Conservation (phyloP, 805 yeast genomes). For the Wickerhamiella sergipiensis region DNA sequence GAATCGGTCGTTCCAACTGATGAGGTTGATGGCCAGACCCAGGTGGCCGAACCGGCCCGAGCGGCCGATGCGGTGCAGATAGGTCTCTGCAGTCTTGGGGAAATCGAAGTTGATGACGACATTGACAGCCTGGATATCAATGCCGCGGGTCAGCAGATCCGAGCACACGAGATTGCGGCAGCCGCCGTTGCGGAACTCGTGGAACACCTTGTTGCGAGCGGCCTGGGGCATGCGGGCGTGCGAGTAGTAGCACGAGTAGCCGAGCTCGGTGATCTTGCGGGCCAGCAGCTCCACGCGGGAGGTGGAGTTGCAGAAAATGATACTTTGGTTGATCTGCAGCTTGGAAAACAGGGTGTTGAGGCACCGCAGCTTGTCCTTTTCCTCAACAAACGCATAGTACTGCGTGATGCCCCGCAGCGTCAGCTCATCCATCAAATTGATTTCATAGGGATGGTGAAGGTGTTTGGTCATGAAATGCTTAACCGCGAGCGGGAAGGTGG, state of each 20-base stretch:
- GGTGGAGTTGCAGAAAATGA: constrained; percentile 94
- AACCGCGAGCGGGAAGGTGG: constrained; percentile 92
- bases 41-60: constrained; percentile 97
- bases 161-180: constrained; percentile 96
- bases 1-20: constrained; percentile 94
- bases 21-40: constrained; percentile 92
- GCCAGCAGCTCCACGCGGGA: constrained; percentile 92
- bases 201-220: constrained; percentile 95
- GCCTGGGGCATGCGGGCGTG: constrained; percentile 97
- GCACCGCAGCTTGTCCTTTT: constrained; percentile 89
- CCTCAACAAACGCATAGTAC: constrained; percentile 97
- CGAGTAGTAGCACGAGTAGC: constrained; percentile 90
- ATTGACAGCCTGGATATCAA: constrained; percentile 96
- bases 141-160: constrained; percentile 93
- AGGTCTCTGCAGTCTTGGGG: constrained; percentile 96
- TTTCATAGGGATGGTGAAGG: constrained; percentile 83
- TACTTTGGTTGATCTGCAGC: constrained; percentile 89
- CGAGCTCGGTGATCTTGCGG: constrained; percentile 88
- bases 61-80: constrained; percentile 96
- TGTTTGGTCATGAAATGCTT: constrained; percentile 86
- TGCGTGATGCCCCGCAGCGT: constrained; percentile 94
- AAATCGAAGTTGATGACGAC: constrained; percentile 96
- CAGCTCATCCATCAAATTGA: constrained; percentile 93
- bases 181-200: constrained; percentile 95
- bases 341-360: constrained; percentile 88